phyloP scores from a whole-genome alignment of 192 early-diverging fungal species.

The Rhizophagus prolifer region DNA sequence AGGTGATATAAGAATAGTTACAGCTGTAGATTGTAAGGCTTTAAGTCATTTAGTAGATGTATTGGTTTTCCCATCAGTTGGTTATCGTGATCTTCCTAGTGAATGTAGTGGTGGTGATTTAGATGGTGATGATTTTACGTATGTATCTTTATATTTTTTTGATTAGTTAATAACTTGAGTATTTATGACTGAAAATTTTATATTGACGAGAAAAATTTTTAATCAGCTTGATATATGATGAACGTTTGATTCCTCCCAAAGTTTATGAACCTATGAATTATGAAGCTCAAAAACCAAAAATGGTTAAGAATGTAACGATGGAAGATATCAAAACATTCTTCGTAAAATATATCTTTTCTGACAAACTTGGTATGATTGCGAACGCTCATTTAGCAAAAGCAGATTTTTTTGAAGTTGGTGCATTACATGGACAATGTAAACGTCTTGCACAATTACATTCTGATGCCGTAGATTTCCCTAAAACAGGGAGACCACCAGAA shows the following conservation, averaged over 20 bases:
- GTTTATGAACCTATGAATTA: conserved; percentile 57
- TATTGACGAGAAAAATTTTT: too few relatives aligned
- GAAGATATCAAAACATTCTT: conserved; percentile 58
- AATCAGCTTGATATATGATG: conserved; percentile 57
- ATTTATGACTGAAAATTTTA: too few relatives aligned
- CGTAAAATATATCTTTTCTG: conserved; percentile 60
- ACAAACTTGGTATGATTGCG: conserved; percentile 69
- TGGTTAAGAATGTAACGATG: conserved; percentile 46
- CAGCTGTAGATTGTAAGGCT: conserved; percentile 49
- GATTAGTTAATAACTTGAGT: neutral
- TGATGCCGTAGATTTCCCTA: conserved; percentile 75
- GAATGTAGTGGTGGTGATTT: conserved; percentile 82
- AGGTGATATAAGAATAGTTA: conserved; percentile 60
- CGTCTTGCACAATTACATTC: conserved; percentile 68
- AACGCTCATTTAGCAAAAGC: conserved; percentile 68
- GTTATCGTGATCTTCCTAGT: conserved; percentile 66
- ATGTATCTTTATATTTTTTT: conserved; percentile 12
- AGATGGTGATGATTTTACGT: conserved; percentile 78
- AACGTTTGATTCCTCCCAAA: conserved; percentile 41
- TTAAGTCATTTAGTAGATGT: conserved; percentile 63
- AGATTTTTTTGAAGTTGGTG: conserved; percentile 48
- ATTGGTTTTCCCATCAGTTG: conserved; percentile 69
- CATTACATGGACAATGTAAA: conserved; percentile 50
- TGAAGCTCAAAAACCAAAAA: conserved; percentile 32
- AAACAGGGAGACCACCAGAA: conserved; percentile 59